Evolutionary conservation across 73 alveolate genomes (phyloP), one percentile per base, ranked within the genome.

Genomic region (Blepharisma stoltei): DNA sequence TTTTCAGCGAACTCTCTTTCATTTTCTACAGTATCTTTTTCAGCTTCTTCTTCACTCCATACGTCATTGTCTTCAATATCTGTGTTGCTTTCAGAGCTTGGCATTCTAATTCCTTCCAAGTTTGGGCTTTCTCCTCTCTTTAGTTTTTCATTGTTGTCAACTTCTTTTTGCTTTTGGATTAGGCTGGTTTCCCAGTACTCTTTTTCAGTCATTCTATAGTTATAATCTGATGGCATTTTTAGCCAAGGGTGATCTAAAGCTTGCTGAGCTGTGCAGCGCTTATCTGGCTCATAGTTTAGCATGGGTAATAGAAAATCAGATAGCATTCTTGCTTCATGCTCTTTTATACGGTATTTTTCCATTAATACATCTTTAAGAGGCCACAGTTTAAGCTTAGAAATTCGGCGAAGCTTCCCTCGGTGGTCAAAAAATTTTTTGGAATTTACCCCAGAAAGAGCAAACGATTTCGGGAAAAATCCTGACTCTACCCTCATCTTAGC

Each of bases 251-350:
- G 98, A 11, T 65, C 78, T 9, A 94, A 81, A 93, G 94, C 90
- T 67, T 92, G 86, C 70, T 86, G 73, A 0, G 99, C 98, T 6
- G 96, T 83, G 6, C 97, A 94, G 60, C 98, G 81, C 80, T 94
- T 96, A 69, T 78, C 86, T 8, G 96, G 94, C 48, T 65, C 91
- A 81, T 85, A 92, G 54, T 85, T 92, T 18, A 96, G 88, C 99
- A 96, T 97, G 4, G 98, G 99, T 70, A 87, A 77, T 37, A 97
- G 55, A 84, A 97, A 97, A 54, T 92, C 97, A 20, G 95, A 89
- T 44, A 97, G 85, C 70, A 90, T 70, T 55, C 83, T 78, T 2
- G 99, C 99, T 81, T 95, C 99, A 49, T 86, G 80, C 80, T 89
- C 95, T 82, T 88, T 90, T 78, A 95, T 83, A 71, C 94, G 90